A percentile compares a stretch with the other conserved stretches of the same genome.
phyloP scores from a whole-genome alignment of 495 filamentous ascomycete genomes.

The Aspergillus sclerotiicarbonarius region DNA sequence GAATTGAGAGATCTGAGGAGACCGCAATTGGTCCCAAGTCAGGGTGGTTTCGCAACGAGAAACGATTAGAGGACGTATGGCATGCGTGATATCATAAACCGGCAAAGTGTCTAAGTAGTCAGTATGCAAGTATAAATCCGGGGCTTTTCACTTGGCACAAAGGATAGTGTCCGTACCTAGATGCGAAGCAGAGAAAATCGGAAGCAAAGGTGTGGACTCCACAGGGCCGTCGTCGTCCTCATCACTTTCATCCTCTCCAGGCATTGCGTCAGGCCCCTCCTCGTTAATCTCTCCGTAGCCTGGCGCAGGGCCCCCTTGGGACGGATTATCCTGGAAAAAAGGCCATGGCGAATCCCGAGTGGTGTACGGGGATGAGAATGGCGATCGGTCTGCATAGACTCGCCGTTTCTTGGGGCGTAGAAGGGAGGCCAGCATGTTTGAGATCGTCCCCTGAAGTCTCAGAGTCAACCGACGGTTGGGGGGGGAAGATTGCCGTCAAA shows the following conservation, averaged over 20 bases:
- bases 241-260: slow-evolving; percentile 45
- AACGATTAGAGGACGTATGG: slow-evolving; percentile 77
- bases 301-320: slow-evolving; percentile 3
- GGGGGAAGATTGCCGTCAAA: neutral
- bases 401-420: slow-evolving; percentile 44
- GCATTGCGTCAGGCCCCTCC: slow-evolving; percentile 34
- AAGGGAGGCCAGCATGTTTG: slow-evolving; percentile 47
- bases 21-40: slow-evolving; percentile 93
- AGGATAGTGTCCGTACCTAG: slow-evolving; percentile 53
- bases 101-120: slow-evolving; percentile 65
- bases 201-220: slow-evolving; percentile 64
- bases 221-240: slow-evolving; percentile 57
- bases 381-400: slow-evolving; percentile 40
- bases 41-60: slow-evolving; percentile 85
- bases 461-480: neutral
- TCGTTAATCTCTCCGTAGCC: slow-evolving; percentile 40
- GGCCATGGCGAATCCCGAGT: slow-evolving; percentile 31
- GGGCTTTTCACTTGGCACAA: neutral
- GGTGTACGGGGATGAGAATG: slow-evolving; percentile 48
- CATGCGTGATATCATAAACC: slow-evolving; percentile 85
- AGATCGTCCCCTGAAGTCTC: neutral
- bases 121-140: neutral
- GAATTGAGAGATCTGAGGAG: slow-evolving; percentile 93
- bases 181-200: slow-evolving; percentile 78
- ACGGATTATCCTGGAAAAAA: slow-evolving; percentile 24